Conservation (phyloP, 257 asterid genomes). For the Dorcoceras hygrometricum region DNA sequence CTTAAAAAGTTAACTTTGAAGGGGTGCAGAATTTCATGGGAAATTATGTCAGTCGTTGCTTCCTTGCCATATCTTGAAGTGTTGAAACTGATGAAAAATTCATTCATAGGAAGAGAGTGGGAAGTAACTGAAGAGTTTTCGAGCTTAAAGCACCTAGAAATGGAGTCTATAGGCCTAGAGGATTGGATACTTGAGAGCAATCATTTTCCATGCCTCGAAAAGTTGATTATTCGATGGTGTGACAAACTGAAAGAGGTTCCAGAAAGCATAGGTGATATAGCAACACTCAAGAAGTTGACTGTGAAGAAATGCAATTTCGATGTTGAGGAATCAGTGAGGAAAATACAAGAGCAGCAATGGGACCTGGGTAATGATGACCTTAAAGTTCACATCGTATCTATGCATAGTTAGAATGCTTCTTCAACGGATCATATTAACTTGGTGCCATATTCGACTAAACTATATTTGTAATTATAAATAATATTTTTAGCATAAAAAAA, state of each 20-base stretch:
- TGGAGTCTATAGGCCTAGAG: not conserved
- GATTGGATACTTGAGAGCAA: not conserved
- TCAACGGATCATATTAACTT: too few species aligned
- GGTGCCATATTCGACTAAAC: too few species aligned
- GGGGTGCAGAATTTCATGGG: too few species aligned
- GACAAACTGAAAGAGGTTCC: conserved; percentile 1
- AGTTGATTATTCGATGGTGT: not conserved
- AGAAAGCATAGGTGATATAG: not conserved
- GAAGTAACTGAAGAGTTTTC: not conserved
- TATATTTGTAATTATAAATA: too few species aligned
- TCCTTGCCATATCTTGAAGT: too few species aligned
- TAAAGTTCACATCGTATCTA: not conserved
- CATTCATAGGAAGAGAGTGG: not conserved
- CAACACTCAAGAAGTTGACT: conserved; percentile 15
- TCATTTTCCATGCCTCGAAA: conserved; percentile 16
- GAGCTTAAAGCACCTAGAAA: not conserved
- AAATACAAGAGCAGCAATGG: conserved; percentile 14
- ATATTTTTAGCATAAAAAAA: too few species aligned
- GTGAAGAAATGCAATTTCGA: too few species aligned
- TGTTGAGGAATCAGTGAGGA: not conserved
- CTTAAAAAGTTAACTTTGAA: too few species aligned
- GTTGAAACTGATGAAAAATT: too few species aligned
- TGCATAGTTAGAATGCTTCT: too few species aligned
- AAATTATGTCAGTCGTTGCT: too few species aligned
- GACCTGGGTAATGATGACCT: conserved; percentile 3